These are phyloP conservation scores for Xylariaceae sp. DNA, from an alignment of 2,329 filamentous ascomycete species.

Conservation along the genomic window DNA sequence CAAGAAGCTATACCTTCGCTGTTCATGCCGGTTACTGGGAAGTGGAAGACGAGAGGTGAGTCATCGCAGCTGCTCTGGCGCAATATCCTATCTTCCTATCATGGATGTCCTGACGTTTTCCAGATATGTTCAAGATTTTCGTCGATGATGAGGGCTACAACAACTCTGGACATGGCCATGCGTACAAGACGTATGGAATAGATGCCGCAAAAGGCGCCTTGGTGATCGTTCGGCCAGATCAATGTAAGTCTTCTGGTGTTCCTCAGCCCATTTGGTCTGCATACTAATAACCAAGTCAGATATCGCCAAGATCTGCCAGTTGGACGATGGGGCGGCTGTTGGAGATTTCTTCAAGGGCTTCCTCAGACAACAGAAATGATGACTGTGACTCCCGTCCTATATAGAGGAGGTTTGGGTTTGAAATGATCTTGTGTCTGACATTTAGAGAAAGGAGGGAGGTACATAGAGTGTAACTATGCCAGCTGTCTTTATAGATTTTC, in stretches of 20 bases:
- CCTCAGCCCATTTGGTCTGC: too few species aligned
- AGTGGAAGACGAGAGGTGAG: conserved; percentile 50
- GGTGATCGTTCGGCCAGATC: conserved; percentile 56
- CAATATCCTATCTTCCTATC: too few species aligned
- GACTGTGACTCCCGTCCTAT: too few species aligned
- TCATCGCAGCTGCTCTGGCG: background rate
- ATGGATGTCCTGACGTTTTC: too few species aligned
- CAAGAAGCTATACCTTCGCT: conserved; percentile 48
- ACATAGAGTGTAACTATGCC: too few species aligned
- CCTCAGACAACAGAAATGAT: conserved; percentile 7
- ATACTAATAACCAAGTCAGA: conserved; percentile 16
- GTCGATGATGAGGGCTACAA: conserved; percentile 52
- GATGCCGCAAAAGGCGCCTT: conserved; percentile 40
- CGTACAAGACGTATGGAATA: conserved; percentile 53
- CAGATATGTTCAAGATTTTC: conserved; percentile 56
- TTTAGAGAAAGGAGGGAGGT: too few species aligned
- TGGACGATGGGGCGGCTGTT: conserved; percentile 12
- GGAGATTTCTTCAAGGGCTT: conserved; percentile 20
- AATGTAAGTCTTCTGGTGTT: conserved; percentile 45
- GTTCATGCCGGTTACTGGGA: conserved; percentile 53
- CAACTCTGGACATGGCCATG: conserved; percentile 50
- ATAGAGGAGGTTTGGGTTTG: too few species aligned
- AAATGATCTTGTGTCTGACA: too few species aligned
- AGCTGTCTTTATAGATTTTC: too few species aligned
- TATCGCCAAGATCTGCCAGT: conserved; percentile 20